Conservation (phyloP, 148 eudicot species). For the Vaccinium macrocarpon region DNA sequence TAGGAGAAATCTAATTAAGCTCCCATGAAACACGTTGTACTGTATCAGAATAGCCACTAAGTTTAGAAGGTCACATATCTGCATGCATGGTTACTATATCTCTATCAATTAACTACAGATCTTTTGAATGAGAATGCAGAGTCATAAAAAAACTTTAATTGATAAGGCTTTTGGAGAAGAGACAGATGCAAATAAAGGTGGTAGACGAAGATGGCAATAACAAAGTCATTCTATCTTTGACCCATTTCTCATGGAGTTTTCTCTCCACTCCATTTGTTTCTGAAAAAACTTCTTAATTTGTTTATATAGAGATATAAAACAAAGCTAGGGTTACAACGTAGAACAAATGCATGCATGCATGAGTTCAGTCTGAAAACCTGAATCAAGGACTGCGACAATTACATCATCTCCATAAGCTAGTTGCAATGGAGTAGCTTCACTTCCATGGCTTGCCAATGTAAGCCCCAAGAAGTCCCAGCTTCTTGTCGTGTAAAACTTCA, state of each 20-base stretch:
- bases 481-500: conserved; percentile 44
- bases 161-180: background rate
- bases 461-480: conserved; percentile 65
- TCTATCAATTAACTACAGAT: background rate
- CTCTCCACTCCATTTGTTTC: background rate
- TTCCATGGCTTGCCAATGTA: conserved; percentile 14
- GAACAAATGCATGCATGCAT: background rate
- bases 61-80: background rate
- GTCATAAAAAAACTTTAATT: background rate
- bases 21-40: background rate
- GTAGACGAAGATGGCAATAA: background rate
- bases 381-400: conserved; percentile 48
- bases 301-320: background rate
- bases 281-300: background rate
- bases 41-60: background rate
- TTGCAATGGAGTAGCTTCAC: conserved; percentile 31
- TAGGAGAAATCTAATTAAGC: background rate
- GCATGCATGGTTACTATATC: background rate
- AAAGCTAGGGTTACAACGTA: background rate
- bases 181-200: background rate
- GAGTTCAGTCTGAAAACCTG: conserved; percentile 27
- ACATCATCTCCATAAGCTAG: conserved; percentile 36
- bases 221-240: background rate
- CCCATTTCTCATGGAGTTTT: background rate
- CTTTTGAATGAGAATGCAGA: background rate